Evolutionary conservation across 2,329 filamentous ascomycete species (phyloP).

Genomic region (Colletotrichum orbiculare): DNA sequence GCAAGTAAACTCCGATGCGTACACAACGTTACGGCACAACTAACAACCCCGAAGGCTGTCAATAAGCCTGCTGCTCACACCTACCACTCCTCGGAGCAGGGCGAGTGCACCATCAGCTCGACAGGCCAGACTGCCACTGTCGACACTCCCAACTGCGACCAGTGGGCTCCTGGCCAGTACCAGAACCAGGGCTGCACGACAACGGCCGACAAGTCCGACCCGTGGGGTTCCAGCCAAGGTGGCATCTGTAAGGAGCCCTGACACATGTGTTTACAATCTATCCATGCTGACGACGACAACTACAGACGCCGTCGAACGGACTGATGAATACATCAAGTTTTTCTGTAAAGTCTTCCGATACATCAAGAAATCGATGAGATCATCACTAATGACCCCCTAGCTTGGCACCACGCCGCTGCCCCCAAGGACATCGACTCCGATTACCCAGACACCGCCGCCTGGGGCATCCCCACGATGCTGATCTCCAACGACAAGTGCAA

Average conservation of each 20-base stretch:
- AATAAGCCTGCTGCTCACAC: constrained; percentile 73
- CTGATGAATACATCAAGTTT: constrained; percentile 52
- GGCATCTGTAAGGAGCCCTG: constrained; percentile 51
- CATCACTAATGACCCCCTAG: constrained; percentile 8
- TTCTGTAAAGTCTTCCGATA: constrained; percentile 40
- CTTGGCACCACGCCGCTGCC: constrained; percentile 45
- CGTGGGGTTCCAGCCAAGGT: constrained; percentile 50
- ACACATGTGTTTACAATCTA: neutral
- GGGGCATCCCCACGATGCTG: constrained; percentile 72
- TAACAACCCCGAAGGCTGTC: constrained; percentile 31
- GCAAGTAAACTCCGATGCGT: neutral
- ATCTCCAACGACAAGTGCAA: constrained; percentile 71
- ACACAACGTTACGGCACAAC: constrained; percentile 46
- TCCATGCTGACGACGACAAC: constrained; percentile 44
- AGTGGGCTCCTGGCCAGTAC: constrained; percentile 47
- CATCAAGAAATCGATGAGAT: no score
- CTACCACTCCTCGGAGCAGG: constrained; percentile 45
- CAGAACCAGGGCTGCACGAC: constrained; percentile 54
- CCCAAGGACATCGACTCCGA: constrained; percentile 50
- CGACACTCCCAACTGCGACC: constrained; percentile 53
- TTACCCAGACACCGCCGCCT: constrained; percentile 69
- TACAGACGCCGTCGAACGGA: constrained; percentile 56
- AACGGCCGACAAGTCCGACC: constrained; percentile 48
- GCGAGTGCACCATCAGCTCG: constrained; percentile 48
- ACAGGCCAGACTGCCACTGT: constrained; percentile 46